Evolutionary conservation across 805 yeast species (phyloP).

Genomic region (Cyberlindnera saturnus): DNA sequence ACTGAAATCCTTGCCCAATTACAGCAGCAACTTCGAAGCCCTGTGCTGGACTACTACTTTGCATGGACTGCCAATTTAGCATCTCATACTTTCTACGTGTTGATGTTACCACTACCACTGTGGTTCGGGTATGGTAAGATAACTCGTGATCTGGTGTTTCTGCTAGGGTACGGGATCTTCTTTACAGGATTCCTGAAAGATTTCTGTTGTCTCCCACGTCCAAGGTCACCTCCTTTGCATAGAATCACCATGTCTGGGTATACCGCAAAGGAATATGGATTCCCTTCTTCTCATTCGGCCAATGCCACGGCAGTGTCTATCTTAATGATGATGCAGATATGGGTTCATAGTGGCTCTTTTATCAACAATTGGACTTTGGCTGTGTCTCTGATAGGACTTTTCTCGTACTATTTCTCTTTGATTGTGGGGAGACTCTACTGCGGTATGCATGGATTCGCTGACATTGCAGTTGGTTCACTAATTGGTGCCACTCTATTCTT

Average conservation of each 20-base stretch:
- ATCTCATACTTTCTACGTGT: slow-evolving; percentile 87
- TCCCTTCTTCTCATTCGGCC: slow-evolving; percentile 92
- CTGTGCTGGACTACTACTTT: slow-evolving; percentile 64
- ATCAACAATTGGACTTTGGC: slow-evolving; percentile 4
- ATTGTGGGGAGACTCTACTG: slow-evolving; percentile 83
- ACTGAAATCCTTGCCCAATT: slow-evolving; percentile 50
- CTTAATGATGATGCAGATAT: slow-evolving; percentile 29
- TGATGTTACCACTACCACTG: slow-evolving; percentile 77
- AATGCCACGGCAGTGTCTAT: slow-evolving; percentile 83
- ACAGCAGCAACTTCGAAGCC: slow-evolving; percentile 47
- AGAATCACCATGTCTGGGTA: slow-evolving; percentile 87
- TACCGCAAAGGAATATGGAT: slow-evolving; percentile 90
- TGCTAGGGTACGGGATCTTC: slow-evolving; percentile 48
- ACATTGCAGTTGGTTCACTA: slow-evolving; percentile 57
- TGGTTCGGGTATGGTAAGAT: slow-evolving; percentile 67
- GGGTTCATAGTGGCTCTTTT: slow-evolving; percentile 7
- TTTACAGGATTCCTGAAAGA: slow-evolving; percentile 76
- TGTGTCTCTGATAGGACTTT: slow-evolving; percentile 16
- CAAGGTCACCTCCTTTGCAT: slow-evolving; percentile 84
- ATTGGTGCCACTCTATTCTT: slow-evolving; percentile 53
- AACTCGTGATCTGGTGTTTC: slow-evolving; percentile 71
- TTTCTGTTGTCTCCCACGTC: slow-evolving; percentile 84
- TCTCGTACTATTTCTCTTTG: slow-evolving; percentile 55
- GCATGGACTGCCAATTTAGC: slow-evolving; percentile 87
- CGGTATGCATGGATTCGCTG: slow-evolving; percentile 95